Evolutionary conservation across 495 filamentous ascomycete genomes (phyloP).

Genomic region (Penicillium longicatenatum): DNA sequence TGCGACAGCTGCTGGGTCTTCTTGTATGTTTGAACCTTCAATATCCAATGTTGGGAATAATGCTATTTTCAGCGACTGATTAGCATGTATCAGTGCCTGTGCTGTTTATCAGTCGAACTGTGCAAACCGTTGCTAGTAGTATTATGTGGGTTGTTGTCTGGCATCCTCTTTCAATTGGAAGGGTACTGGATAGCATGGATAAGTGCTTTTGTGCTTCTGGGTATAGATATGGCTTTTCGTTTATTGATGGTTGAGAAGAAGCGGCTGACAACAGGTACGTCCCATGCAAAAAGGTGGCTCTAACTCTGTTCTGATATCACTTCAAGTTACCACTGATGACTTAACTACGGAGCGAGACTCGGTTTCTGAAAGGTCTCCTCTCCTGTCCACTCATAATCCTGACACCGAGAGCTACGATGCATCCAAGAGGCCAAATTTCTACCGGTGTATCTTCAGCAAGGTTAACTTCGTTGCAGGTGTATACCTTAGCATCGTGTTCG

Average conservation of each 20-base stretch:
- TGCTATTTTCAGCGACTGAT: background rate
- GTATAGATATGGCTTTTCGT: slow-evolving; percentile 17
- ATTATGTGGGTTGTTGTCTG: slow-evolving; percentile 19
- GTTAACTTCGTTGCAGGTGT: slow-evolving; percentile 9
- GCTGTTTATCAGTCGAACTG: slow-evolving; percentile 12
- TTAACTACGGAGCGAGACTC: background rate
- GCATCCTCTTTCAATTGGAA: slow-evolving; percentile 9
- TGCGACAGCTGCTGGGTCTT: background rate
- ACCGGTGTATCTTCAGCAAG: slow-evolving; percentile 9
- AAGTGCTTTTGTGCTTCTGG: slow-evolving; percentile 8
- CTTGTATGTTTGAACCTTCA: background rate
- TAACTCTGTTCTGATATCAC: background rate
- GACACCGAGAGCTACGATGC: background rate
- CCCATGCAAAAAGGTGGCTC: background rate
- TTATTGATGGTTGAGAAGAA: slow-evolving; percentile 21
- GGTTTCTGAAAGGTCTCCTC: slow-evolving; percentile 1
- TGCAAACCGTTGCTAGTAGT: slow-evolving; percentile 16
- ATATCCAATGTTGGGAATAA: background rate
- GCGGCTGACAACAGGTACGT: background rate
- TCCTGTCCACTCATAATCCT: background rate
- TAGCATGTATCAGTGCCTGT: slow-evolving; percentile 1
- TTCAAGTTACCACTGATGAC: background rate
- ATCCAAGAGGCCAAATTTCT: slow-evolving; percentile 1
- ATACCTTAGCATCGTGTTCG: slow-evolving; percentile 6
- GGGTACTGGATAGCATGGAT: slow-evolving; percentile 22